Percentiles rank a stretch among this genome's conserved stretches.
These are phyloP conservation scores for Metroxylon sagu DNA, from an alignment of 176 grass and related monocot species.

Conservation along the genomic window DNA sequence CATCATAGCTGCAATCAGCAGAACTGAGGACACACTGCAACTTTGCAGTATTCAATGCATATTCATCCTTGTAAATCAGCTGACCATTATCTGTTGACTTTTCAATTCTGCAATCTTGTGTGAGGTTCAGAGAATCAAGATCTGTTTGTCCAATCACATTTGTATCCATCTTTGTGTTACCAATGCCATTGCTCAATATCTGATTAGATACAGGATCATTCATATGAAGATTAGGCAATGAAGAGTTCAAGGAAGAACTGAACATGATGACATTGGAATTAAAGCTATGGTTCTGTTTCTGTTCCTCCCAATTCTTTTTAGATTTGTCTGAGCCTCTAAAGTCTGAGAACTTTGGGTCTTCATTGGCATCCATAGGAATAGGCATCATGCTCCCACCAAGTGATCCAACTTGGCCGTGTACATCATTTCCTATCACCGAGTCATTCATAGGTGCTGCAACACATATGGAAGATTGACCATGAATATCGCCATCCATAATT, in stretches of 20 bases:
- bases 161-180: background rate
- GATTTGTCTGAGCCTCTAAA: conserved; percentile 8
- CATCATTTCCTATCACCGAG: conserved; percentile 4
- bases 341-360: conserved; percentile 8
- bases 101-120: conserved; percentile 7
- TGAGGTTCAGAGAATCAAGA: background rate
- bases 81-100: background rate
- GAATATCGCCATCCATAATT: background rate
- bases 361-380: background rate
- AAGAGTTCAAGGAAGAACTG: conserved; percentile 16
- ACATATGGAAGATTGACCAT: background rate
- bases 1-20: conserved; percentile 1
- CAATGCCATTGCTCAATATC: background rate
- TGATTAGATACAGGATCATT: conserved; percentile 19
- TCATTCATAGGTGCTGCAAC: background rate
- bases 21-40: conserved; percentile 31
- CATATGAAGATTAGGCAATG: conserved; percentile 25
- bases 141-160: background rate
- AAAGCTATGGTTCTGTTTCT: background rate
- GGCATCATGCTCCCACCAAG: background rate
- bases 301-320: background rate
- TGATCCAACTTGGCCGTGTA: conserved; percentile 1
- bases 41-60: conserved; percentile 30
- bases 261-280: conserved; percentile 3
- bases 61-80: background rate